Percentiles rank a stretch among this genome's conserved stretches.
phyloP scores from a whole-genome alignment of 495 filamentous ascomycete genomes.

The Talaromyces wortmannii region DNA sequence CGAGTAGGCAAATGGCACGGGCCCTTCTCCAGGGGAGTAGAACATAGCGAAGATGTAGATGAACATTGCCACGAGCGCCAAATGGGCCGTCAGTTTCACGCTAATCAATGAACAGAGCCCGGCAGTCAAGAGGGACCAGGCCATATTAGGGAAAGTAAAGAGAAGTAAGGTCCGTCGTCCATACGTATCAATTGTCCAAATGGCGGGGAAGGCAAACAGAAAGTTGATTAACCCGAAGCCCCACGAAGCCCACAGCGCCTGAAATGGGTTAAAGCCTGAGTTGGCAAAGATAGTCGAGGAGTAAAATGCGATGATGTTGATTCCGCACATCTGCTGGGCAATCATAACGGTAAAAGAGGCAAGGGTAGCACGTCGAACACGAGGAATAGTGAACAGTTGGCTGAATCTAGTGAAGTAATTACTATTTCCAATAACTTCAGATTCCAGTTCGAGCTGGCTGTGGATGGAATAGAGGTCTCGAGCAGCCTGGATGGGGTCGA shows the following conservation, averaged over 20 bases:
- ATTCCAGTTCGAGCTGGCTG: slow-evolving; percentile 50
- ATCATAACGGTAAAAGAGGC: slow-evolving; percentile 64
- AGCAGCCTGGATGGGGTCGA: slow-evolving; percentile 52
- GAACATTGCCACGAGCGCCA: slow-evolving; percentile 54
- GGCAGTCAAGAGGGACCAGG: slow-evolving; percentile 38
- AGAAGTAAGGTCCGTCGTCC: slow-evolving; percentile 43
- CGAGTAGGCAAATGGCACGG: slow-evolving; percentile 67
- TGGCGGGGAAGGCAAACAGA: slow-evolving; percentile 47
- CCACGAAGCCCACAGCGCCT: slow-evolving; percentile 46
- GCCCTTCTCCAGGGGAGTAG: slow-evolving; percentile 65
- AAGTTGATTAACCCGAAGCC: slow-evolving; percentile 54
- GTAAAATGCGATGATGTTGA: slow-evolving; percentile 69
- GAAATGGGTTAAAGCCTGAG: slow-evolving; percentile 34
- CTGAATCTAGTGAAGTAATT: slow-evolving; percentile 52
- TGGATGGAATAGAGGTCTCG: slow-evolving; percentile 63
- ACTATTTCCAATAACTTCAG: slow-evolving; percentile 32
- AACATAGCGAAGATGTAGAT: slow-evolving; percentile 61
- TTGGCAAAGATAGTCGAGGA: slow-evolving; percentile 56
- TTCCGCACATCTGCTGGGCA: slow-evolving; percentile 49
- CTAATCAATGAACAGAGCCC: slow-evolving; percentile 40
- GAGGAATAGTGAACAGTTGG: slow-evolving; percentile 63
- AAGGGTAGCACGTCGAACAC: slow-evolving; percentile 58
- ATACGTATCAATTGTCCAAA: slow-evolving; percentile 42
- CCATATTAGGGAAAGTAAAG: slow-evolving; percentile 47
- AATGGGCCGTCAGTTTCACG: slow-evolving; percentile 26